Evolutionary conservation across 2,329 filamentous ascomycete species (phyloP).

Genomic region (Fusarium concolor): DNA sequence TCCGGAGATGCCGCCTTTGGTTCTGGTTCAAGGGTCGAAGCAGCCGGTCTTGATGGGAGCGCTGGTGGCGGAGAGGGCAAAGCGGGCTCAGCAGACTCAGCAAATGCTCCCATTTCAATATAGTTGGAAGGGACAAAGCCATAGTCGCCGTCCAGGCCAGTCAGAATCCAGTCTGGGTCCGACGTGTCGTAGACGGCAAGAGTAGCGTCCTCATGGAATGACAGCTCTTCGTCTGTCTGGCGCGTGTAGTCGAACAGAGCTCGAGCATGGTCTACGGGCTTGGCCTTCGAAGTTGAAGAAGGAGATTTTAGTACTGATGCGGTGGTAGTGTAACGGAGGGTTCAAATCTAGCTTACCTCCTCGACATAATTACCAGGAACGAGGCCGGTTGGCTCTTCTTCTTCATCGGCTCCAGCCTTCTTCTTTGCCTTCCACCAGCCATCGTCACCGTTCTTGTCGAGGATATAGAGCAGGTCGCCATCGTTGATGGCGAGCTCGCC

Average conservation of each 20-base stretch:
- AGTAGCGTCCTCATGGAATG: slow-evolving; percentile 88
- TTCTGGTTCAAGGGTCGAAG: slow-evolving; percentile 44
- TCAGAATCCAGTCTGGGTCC: slow-evolving; percentile 96
- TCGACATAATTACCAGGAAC: slow-evolving; percentile 96
- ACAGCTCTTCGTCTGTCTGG: slow-evolving; percentile 97
- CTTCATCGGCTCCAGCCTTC: slow-evolving; percentile 83
- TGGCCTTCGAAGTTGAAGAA: slow-evolving; percentile 57
- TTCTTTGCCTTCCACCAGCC: slow-evolving; percentile 98
- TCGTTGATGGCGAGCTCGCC: slow-evolving; percentile 87
- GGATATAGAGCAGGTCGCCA: slow-evolving; percentile 87
- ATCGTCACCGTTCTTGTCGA: slow-evolving; percentile 82
- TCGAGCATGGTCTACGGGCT: slow-evolving; percentile 76
- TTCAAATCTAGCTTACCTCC: slow-evolving; percentile 68
- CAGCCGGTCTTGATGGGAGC: slow-evolving; percentile 57
- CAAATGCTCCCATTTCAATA: slow-evolving; percentile 75
- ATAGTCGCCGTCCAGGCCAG: slow-evolving; percentile 85
- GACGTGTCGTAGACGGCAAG: slow-evolving; percentile 89
- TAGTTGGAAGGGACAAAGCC: slow-evolving; percentile 98
- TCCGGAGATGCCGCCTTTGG: slow-evolving; percentile 45
- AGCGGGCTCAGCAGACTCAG: slow-evolving; percentile 55
- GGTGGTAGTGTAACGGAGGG: neutral
- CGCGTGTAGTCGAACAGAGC: slow-evolving; percentile 98
- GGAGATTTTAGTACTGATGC: slow-evolving; percentile 4
- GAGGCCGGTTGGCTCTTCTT: slow-evolving; percentile 89
- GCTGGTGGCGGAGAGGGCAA: slow-evolving; percentile 52